phyloP scores from a whole-genome alignment of 23 red algal genomes.

The Gracilaria caudata region DNA sequence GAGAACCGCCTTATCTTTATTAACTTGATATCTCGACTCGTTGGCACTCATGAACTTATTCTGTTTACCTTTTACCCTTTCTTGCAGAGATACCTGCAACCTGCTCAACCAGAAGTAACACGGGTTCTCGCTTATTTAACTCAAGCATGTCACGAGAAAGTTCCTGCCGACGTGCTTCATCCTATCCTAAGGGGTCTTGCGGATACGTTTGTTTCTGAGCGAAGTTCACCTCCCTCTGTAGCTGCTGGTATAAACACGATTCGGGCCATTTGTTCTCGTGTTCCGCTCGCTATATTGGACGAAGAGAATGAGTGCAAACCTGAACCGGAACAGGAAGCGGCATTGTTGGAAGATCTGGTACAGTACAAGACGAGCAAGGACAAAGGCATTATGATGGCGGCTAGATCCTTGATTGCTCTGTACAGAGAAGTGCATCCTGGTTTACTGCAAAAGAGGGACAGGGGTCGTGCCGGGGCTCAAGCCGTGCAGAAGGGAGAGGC shows the following conservation, averaged over 20 bases:
- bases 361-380: slow-evolving; percentile 77
- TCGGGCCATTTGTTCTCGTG: slow-evolving; percentile 84
- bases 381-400: slow-evolving; percentile 96
- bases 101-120: slow-evolving; percentile 84
- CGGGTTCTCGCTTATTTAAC: slow-evolving; percentile 81
- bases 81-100: slow-evolving; percentile 91
- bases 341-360: slow-evolving; percentile 83
- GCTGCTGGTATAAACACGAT: slow-evolving; percentile 93
- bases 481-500: slow-evolving; percentile 43
- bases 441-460: slow-evolving; percentile 81
- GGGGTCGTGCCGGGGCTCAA: slow-evolving; percentile 65
- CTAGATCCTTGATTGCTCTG: slow-evolving; percentile 77
- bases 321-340: slow-evolving; percentile 64
- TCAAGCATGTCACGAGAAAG: slow-evolving; percentile 77
- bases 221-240: slow-evolving; percentile 73
- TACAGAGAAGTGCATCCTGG: slow-evolving; percentile 85
- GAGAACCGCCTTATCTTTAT: slow-evolving; percentile 75
- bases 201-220: slow-evolving; percentile 90
- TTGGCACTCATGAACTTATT: slow-evolving; percentile 79
- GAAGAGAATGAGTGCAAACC: slow-evolving; percentile 51
- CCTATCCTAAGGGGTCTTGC: slow-evolving; percentile 87
- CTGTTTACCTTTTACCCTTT: slow-evolving; percentile 82
- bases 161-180: slow-evolving; percentile 86
- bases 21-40: slow-evolving; percentile 77
- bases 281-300: slow-evolving; percentile 89